Evolutionary conservation across 306 rosid genomes (phyloP).

Genomic region (Malus sylvestris): DNA sequence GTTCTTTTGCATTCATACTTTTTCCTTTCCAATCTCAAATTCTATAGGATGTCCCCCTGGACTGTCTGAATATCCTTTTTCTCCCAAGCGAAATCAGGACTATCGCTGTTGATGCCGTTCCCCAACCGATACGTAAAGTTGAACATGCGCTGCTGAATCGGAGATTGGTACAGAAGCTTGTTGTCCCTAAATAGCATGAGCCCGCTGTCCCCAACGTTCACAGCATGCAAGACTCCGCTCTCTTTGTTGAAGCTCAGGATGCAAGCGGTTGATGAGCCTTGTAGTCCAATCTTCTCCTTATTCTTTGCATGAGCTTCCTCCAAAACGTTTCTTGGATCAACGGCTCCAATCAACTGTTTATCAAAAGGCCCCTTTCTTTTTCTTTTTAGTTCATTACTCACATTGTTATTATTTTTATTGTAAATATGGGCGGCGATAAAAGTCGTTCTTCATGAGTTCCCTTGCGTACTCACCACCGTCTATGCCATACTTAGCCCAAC

Average conservation of each 20-base stretch:
- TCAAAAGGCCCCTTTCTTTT: too few species aligned
- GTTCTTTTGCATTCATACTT: too few species aligned
- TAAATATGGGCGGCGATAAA: neutral
- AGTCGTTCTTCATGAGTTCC: neutral
- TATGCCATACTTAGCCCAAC: neutral
- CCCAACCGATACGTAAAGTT: slow-evolving; percentile 9
- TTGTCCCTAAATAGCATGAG: slow-evolving; percentile 4
- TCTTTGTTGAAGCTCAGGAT: neutral
- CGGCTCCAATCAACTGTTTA: neutral
- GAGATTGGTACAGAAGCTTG: neutral
- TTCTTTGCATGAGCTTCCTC: neutral
- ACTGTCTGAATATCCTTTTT: neutral
- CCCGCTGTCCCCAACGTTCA: neutral
- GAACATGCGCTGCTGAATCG: neutral
- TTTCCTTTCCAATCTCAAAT: too few species aligned
- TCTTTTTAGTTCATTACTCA: too few species aligned
- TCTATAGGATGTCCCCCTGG: neutral
- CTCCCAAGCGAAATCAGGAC: neutral
- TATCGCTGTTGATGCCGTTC: neutral
- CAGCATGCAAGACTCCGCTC: neutral
- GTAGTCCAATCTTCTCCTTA: neutral
- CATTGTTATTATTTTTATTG: too few species aligned
- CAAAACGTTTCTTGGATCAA: neutral
- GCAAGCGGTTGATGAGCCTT: neutral
- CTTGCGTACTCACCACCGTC: neutral